Conservation (phyloP, 2,329 filamentous ascomycete species). For the Penicillium sp. region DNA sequence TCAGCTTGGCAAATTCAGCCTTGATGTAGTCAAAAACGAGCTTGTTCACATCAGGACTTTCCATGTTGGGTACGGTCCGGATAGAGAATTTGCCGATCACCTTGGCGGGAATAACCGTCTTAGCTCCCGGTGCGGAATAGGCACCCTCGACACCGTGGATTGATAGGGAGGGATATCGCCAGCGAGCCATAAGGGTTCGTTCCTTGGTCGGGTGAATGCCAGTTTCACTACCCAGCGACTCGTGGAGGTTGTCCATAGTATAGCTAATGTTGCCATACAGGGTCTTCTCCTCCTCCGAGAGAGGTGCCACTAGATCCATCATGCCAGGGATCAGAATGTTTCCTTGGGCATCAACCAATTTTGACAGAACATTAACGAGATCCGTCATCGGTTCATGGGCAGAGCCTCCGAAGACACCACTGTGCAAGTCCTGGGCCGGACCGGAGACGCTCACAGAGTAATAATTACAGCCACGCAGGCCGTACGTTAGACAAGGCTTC, state of each 20-base stretch:
- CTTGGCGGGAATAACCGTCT: constrained; percentile 98
- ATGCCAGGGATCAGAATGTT: constrained; percentile 94
- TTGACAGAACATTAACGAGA: constrained; percentile 71
- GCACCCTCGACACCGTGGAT: constrained; percentile 93
- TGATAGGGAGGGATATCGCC: constrained; percentile 90
- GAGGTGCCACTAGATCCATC: constrained; percentile 81
- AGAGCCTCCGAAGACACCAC: constrained; percentile 92
- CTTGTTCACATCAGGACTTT: constrained; percentile 80
- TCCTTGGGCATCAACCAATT: constrained; percentile 80
- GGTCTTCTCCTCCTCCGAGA: constrained; percentile 77
- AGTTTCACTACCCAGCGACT: constrained; percentile 83
- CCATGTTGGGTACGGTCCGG: constrained; percentile 95
- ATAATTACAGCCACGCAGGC: constrained; percentile 95
- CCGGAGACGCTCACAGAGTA: constrained; percentile 88
- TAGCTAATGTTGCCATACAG: constrained; percentile 90
- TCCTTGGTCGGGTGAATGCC: constrained; percentile 86
- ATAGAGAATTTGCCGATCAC: constrained; percentile 98
- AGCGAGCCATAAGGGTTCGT: constrained; percentile 86
- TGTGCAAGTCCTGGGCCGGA: constrained; percentile 89
- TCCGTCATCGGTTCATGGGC: constrained; percentile 99
- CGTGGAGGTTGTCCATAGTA: constrained; percentile 91
- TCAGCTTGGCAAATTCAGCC: constrained; percentile 76
- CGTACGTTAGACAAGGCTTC: constrained; percentile 97
- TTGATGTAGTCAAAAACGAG: constrained; percentile 78
- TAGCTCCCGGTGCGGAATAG: constrained; percentile 86